phyloP scores from a whole-genome alignment of 108 stramenopile genomes.

The Parietichytrium sp. region DNA sequence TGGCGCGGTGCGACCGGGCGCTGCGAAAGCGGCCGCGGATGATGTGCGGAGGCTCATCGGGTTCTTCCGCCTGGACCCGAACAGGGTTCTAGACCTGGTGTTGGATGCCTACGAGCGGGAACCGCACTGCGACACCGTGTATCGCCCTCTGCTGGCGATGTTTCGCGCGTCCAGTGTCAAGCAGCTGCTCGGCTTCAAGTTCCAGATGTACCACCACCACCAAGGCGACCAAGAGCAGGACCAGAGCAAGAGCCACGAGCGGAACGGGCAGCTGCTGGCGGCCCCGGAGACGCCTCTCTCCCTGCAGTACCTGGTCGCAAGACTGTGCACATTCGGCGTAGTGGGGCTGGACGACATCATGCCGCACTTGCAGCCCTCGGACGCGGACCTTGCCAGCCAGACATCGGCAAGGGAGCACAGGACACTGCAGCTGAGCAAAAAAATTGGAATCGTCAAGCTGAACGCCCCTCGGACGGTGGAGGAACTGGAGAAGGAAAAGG shows the following conservation, averaged over 20 bases:
- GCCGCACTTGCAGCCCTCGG: constrained; percentile 12
- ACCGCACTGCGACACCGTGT: constrained; percentile 40
- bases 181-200: constrained; percentile 25
- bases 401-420: neutral
- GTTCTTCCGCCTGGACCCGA: constrained; percentile 91
- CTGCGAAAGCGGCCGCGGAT: neutral
- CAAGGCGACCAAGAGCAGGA: neutral
- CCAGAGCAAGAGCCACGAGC: neutral
- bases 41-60: constrained; percentile 70
- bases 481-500: neutral
- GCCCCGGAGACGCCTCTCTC: neutral
- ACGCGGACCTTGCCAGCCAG: neutral
- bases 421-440: neutral
- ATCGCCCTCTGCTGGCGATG: neutral
- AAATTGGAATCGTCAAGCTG: neutral
- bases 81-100: constrained; percentile 78
- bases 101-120: constrained; percentile 75
- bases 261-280: neutral
- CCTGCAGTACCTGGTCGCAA: neutral
- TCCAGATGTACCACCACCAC: constrained; percentile 18
- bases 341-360: neutral
- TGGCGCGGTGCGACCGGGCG: neutral
- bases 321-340: neutral
- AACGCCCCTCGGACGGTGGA: neutral
- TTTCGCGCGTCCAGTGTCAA: constrained; percentile 16